These are phyloP conservation scores for Starmerella asiatica DNA, from an alignment of 805 yeast species.

Conservation along the genomic window DNA sequence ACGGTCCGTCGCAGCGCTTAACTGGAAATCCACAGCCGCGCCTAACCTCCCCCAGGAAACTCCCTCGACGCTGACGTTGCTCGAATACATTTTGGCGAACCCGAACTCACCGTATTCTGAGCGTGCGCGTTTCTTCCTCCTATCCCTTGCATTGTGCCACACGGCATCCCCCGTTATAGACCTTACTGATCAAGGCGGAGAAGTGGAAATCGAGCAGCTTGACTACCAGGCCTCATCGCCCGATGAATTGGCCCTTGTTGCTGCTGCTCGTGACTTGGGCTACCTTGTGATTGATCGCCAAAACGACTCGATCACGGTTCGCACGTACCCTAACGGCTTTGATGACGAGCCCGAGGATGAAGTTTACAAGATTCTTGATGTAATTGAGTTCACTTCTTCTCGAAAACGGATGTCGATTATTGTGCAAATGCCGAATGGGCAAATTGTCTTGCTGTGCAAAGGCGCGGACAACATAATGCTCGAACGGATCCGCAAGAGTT, in stretches of 20 bases:
- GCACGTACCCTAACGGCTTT: slow-evolving; percentile 75
- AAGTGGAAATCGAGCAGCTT: slow-evolving; percentile 42
- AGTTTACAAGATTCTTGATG: slow-evolving; percentile 59
- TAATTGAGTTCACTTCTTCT: slow-evolving; percentile 71
- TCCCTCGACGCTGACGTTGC: slow-evolving; percentile 50
- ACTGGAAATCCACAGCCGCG: slow-evolving; percentile 39
- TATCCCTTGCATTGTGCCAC: slow-evolving; percentile 78
- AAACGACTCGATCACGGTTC: slow-evolving; percentile 45
- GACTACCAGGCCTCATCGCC: slow-evolving; percentile 92
- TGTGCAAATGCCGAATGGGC: slow-evolving; percentile 59
- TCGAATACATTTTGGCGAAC: slow-evolving; percentile 53
- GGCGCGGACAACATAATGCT: slow-evolving; percentile 91
- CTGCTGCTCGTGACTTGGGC: slow-evolving; percentile 93
- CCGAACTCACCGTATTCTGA: slow-evolving; percentile 60
- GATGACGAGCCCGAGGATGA: slow-evolving; percentile 51
- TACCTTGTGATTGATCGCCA: slow-evolving; percentile 64
- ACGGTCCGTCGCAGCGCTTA: neutral
- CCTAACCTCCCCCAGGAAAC: slow-evolving; percentile 33
- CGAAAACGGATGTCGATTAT: slow-evolving; percentile 93
- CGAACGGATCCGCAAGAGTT: slow-evolving; percentile 43
- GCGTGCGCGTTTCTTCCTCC: slow-evolving; percentile 62
- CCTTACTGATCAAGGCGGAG: slow-evolving; percentile 19
- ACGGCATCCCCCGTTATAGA: slow-evolving; percentile 66
- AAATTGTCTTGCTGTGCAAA: slow-evolving; percentile 69
- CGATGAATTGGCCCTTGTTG: slow-evolving; percentile 84